A percentile compares a stretch with the other conserved stretches of the same genome.
These are phyloP conservation scores for Penicillium sp. DNA, from an alignment of 2,329 filamentous ascomycete genomes.

Conservation along the genomic window DNA sequence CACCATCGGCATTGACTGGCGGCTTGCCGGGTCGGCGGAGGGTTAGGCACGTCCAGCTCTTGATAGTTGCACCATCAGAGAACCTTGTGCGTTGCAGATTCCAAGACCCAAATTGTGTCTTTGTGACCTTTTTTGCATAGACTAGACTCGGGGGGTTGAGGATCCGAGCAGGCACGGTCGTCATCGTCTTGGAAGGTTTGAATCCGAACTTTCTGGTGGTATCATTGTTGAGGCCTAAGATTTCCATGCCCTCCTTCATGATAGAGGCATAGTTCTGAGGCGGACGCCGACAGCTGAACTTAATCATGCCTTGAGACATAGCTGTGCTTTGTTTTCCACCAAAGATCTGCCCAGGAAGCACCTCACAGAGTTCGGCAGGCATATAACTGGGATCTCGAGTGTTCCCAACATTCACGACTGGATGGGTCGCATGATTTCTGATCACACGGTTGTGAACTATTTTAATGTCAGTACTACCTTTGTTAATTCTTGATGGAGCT, in stretches of 20 bases:
- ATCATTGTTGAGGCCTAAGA: constrained; percentile 11
- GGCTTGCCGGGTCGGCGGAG: background rate
- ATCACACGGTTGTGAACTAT: constrained; percentile 40
- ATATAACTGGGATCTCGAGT: constrained; percentile 59
- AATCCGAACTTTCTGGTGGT: constrained; percentile 2
- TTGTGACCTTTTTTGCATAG: constrained; percentile 7
- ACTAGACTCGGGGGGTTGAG: constrained; percentile 14
- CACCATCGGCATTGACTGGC: background rate
- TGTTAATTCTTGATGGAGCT: background rate
- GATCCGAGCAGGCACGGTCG: constrained; percentile 16
- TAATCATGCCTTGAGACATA: constrained; percentile 68
- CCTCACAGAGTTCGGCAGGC: constrained; percentile 63
- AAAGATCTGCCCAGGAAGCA: constrained; percentile 64
- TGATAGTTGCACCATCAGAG: background rate
- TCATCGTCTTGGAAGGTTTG: constrained; percentile 10
- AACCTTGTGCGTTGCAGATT: constrained; percentile 18
- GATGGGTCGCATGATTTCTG: constrained; percentile 39
- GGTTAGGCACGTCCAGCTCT: constrained; percentile 7
- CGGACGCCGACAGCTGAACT: constrained; percentile 68
- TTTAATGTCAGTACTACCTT: background rate
- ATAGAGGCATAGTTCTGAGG: constrained; percentile 67
- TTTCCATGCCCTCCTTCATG: constrained; percentile 15
- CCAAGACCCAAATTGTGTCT: constrained; percentile 14
- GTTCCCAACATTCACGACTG: constrained; percentile 67
- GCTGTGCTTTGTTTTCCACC: constrained; percentile 57